Evolutionary conservation across 495 filamentous ascomycete genomes (phyloP).

Genomic region (Hypoxylon cercidicola): DNA sequence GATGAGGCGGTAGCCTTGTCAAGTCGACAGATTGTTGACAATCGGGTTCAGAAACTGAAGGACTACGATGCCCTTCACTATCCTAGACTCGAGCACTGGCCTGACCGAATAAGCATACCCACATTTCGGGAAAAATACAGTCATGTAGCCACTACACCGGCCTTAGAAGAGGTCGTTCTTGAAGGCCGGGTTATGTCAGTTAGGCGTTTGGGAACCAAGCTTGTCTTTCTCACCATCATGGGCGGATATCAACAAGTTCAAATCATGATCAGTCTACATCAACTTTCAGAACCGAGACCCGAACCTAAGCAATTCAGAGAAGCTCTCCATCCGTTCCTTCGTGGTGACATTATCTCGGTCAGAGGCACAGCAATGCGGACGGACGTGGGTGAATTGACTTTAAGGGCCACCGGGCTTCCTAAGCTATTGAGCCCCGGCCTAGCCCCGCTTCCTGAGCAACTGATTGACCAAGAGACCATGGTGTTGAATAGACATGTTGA

Average conservation of each 20-base stretch:
- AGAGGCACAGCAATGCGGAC: conserved; percentile 79
- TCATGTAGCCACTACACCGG: conserved; percentile 37
- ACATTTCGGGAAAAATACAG: conserved; percentile 52
- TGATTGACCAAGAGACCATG: conserved; percentile 72
- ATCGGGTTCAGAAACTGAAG: conserved; percentile 40
- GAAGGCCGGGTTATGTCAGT: conserved; percentile 58
- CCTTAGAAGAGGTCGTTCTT: conserved; percentile 55
- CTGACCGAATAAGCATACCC: conserved; percentile 50
- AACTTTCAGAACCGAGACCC: conserved; percentile 50
- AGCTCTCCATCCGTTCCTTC: conserved; percentile 37
- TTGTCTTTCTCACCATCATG: conserved; percentile 84
- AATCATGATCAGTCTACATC: conserved; percentile 72
- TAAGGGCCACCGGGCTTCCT: conserved; percentile 74
- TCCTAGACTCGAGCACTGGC: conserved; percentile 46
- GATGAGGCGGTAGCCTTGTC: conserved; percentile 14
- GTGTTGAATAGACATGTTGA: conserved; percentile 81
- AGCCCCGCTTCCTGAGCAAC: conserved; percentile 73
- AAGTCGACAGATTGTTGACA: conserved; percentile 21
- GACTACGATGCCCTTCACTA: conserved; percentile 52
- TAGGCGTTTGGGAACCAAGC: conserved; percentile 66
- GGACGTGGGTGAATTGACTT: conserved; percentile 77
- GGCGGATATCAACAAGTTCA: conserved; percentile 78
- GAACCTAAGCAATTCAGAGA: conserved; percentile 45
- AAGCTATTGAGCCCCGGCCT: conserved; percentile 78
- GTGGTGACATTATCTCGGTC: conserved; percentile 53